Conservation (phyloP, 768 basidiomycete species). For the Baorangia bicolor region DNA sequence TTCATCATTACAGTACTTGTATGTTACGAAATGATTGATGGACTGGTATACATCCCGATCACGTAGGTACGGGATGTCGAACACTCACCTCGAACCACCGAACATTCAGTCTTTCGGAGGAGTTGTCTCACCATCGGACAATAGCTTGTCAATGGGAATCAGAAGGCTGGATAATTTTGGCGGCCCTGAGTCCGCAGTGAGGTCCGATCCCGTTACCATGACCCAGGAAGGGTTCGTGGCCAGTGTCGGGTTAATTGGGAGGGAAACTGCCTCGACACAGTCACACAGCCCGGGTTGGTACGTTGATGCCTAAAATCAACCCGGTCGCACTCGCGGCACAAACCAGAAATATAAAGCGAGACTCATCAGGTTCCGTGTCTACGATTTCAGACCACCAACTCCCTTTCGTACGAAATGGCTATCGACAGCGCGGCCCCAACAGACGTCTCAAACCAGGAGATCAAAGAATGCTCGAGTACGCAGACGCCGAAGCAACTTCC, state of each 20-base stretch:
- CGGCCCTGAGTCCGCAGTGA: too few relatives aligned
- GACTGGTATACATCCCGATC: too few relatives aligned
- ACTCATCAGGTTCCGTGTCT: background rate
- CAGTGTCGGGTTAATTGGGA: background rate
- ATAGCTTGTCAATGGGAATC: background rate
- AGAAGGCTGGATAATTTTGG: background rate
- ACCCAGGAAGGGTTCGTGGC: too few relatives aligned
- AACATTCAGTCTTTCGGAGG: background rate
- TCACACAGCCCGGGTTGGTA: background rate
- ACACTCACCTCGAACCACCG: background rate
- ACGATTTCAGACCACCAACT: background rate
- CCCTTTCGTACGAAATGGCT: conserved; percentile 6
- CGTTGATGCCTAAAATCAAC: background rate
- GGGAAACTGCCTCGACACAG: background rate
- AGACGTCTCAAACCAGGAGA: background rate
- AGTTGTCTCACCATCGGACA: too few relatives aligned
- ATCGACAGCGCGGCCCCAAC: background rate
- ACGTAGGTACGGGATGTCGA: too few relatives aligned
- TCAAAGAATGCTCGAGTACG: background rate
- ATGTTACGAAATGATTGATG: too few relatives aligned
- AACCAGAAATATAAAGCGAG: background rate
- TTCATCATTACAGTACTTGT: too few relatives aligned
- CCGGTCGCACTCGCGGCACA: background rate
- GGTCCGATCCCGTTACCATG: too few relatives aligned
- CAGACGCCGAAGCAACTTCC: conserved; percentile 38